Conservation (phyloP, 768 basidiomycete genomes). For the Tubosaeta sp. region DNA sequence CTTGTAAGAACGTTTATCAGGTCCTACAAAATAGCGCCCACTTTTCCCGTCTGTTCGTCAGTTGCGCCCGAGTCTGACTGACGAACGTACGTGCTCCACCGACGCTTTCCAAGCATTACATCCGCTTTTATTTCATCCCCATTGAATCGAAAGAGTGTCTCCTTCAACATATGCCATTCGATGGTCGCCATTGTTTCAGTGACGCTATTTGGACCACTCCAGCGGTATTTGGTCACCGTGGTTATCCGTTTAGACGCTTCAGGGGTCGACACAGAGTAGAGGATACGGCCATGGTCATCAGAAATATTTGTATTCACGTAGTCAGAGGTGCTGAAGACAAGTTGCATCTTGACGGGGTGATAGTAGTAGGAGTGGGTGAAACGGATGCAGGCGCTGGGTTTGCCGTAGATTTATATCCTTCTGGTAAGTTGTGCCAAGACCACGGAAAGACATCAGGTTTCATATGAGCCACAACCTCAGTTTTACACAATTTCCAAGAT, state of each 20-base stretch:
- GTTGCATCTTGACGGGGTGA: constrained; percentile 12
- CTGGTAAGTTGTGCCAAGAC: background rate
- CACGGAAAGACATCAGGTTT: background rate
- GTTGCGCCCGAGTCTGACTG: too few species aligned
- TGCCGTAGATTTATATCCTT: background rate
- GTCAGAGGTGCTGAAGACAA: constrained; percentile 19
- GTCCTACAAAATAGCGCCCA: constrained; percentile 31
- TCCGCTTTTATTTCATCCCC: constrained; percentile 26
- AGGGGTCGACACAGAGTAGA: constrained; percentile 21
- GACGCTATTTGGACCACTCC: constrained; percentile 16
- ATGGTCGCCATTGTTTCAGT: constrained; percentile 32
- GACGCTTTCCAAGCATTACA: constrained; percentile 18
- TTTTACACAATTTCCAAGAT: too few species aligned
- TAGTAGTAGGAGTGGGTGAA: background rate
- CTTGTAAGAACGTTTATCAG: constrained; percentile 31
- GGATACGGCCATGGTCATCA: constrained; percentile 14
- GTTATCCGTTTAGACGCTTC: constrained; percentile 13
- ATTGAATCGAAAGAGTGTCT: constrained; percentile 28
- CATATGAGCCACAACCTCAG: constrained; percentile 16
- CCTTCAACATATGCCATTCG: constrained; percentile 29
- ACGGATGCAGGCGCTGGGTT: background rate
- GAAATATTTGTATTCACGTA: constrained; percentile 18
- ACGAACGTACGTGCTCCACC: constrained; percentile 21
- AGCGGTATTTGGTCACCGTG: constrained; percentile 23
- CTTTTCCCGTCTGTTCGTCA: constrained; percentile 13